phyloP scores from a whole-genome alignment of 1,284 basidiomycete species.

The Boletellus sp. region DNA sequence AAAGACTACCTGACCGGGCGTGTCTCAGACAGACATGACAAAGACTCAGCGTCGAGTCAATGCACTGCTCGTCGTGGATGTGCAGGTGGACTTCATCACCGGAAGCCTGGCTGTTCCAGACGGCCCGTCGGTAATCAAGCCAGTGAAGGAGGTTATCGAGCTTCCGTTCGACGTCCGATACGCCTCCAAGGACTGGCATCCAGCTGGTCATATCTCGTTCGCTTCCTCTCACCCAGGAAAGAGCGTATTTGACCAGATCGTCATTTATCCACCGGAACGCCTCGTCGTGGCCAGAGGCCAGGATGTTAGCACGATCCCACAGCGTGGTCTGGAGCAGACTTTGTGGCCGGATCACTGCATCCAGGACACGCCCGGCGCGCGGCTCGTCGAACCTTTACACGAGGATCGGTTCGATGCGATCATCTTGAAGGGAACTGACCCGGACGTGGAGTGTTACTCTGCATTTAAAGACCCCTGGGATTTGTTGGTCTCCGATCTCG shows the following conservation, averaged over 20 bases:
- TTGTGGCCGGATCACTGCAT: constrained; percentile 55
- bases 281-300: constrained; percentile 24
- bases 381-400: constrained; percentile 42
- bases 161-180: constrained; percentile 42
- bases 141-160: constrained; percentile 39
- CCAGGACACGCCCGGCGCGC: constrained; percentile 39
- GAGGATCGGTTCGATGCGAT: constrained; percentile 36
- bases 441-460: constrained; percentile 49
- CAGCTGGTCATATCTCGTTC: constrained; percentile 48
- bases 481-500: constrained; percentile 37
- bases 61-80: constrained; percentile 30
- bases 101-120: constrained; percentile 47
- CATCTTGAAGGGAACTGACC: constrained; percentile 45
- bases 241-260: constrained; percentile 31
- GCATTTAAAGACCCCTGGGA: constrained; percentile 51
- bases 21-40: constrained; percentile 18
- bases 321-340: constrained; percentile 39
- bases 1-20: neutral
- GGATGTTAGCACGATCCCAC: constrained; percentile 11
- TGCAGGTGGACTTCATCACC: constrained; percentile 34
- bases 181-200: constrained; percentile 50
- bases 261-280: constrained; percentile 41
- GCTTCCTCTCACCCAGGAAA: constrained; percentile 40
- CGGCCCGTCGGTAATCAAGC: constrained; percentile 39
- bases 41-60: constrained; percentile 14